Conservation (phyloP, 768 basidiomycete species). For the Lentinula sp. region DNA sequence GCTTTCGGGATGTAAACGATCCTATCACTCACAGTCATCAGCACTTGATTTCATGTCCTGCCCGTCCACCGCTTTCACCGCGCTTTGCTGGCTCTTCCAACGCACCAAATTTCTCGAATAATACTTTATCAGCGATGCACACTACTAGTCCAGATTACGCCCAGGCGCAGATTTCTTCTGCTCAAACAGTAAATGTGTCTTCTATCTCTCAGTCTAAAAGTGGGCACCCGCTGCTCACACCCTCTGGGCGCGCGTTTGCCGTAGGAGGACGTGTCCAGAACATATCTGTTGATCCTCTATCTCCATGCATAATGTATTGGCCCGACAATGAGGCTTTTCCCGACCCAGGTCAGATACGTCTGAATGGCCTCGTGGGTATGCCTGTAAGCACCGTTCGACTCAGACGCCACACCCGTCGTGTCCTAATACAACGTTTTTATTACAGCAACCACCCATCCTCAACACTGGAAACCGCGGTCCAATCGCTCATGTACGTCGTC, state of each 20-base stretch:
- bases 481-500: conserved; percentile 67
- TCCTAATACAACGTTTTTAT: not conserved
- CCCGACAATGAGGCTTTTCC: conserved; percentile 85
- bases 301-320: conserved; percentile 85
- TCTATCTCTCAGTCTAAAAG: conserved; percentile 10
- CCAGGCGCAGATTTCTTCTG: conserved; percentile 9
- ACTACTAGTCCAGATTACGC: not conserved
- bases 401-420: not conserved
- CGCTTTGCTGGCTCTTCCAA: conserved; percentile 22
- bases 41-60: conserved; percentile 17
- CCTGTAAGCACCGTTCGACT: conserved; percentile 33
- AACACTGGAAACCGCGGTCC: conserved; percentile 88
- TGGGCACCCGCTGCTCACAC: conserved; percentile 74
- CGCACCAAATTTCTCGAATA: not conserved
- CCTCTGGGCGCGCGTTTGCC: conserved; percentile 74
- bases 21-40: conserved; percentile 23
- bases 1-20: conserved; percentile 38
- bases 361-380: conserved; percentile 44
- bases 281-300: conserved; percentile 62
- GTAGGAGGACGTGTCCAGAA: conserved; percentile 77
- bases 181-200: conserved; percentile 6
- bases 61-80: conserved; percentile 22
- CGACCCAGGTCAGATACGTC: conserved; percentile 73
- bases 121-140: conserved; percentile 4
- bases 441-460: conserved; percentile 76